Evolutionary conservation across 2,329 filamentous ascomycete genomes (phyloP), one percentile per base, ranked within the genome.

Genomic region (Beauveria sp.): DNA sequence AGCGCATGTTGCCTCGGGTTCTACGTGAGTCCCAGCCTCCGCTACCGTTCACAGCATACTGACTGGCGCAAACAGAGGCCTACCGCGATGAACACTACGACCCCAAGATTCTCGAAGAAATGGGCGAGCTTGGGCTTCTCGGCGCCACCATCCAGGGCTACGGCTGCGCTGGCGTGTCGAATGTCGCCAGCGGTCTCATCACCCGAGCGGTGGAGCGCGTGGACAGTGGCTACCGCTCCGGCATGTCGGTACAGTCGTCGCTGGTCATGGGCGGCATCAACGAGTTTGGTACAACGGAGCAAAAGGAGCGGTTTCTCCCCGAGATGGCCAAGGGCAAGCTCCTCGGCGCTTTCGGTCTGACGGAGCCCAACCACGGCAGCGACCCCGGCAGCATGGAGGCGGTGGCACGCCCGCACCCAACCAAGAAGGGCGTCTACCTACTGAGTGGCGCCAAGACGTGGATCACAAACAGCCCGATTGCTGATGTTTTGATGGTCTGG

Each of bases 401-500:
- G 6, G 81, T 84, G 10, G 93, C 92, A n/a, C 91, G 87, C 71
- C 86, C 87, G 54, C 91, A 96, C 71, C 90, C 91, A 6, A 87
- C 85, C 8, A 93, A 93, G 79, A 88, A 90, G 70, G 92, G 91
- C 1, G 91, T 91, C 73, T 89, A 88, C 68, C 83, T 86, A 49
- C 77, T 96, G 42, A 91, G 87, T 51, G 92, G 92, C 1, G 79
- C 89, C 55, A 96, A 96, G 80, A 96, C 93, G 0, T 96, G 92
- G 92, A 96, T 96, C 72, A 96, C 92, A 16, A 96, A 96, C 75
- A 93, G 90, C 8, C 92, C 92, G 3, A 96, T 96, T 68, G 85
- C 91, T 1, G 91, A 96, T 68, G 81, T 96, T 2, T 76, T 96
- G 58, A 77, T 96, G 65, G 87, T 96, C 1, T 99, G 95, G 95